Conservation (phyloP, 768 basidiomycete genomes). For the Nevesoporus exiguus region DNA sequence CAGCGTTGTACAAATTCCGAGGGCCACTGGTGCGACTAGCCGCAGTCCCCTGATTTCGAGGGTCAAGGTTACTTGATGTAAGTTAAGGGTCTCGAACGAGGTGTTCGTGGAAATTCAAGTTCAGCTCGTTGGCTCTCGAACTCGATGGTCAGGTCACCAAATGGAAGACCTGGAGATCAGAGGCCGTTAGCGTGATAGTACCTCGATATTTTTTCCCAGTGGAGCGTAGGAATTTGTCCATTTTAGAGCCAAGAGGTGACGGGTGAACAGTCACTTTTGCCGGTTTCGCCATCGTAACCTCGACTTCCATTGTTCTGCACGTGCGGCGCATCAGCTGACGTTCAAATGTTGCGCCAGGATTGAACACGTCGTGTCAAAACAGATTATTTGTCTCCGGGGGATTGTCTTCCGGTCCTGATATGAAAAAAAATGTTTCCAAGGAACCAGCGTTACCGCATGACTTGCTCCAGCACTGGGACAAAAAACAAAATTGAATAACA, state of each 20-base stretch:
- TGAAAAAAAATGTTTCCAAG: conserved; percentile 32
- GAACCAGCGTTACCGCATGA: conserved; percentile 20
- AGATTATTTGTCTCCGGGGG: conserved; percentile 26
- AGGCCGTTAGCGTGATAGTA: conserved; percentile 20
- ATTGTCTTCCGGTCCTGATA: conserved; percentile 21
- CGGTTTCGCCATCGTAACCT: conserved; percentile 25
- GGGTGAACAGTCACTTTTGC: conserved; percentile 16
- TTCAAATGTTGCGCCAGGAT: conserved; percentile 19
- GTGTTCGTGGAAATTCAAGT: conserved; percentile 3
- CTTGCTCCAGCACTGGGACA: conserved; percentile 20
- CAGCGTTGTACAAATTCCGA: conserved; percentile 14
- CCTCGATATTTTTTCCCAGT: conserved; percentile 19
- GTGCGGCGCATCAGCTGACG: conserved; percentile 27
- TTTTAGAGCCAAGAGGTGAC: conserved; percentile 19
- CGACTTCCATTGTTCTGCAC: conserved; percentile 33
- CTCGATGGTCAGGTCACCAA: conserved; percentile 19
- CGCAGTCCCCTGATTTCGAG: conserved; percentile 19
- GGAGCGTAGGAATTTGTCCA: conserved; percentile 22
- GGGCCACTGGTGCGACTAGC: neutral
- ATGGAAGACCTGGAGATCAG: conserved; percentile 33
- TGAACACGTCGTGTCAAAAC: conserved; percentile 18
- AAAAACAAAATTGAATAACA: conserved; percentile 23
- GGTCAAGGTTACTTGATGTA: conserved; percentile 18
- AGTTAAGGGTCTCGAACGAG: conserved; percentile 16
- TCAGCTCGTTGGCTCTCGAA: conserved; percentile 17